Conservation (phyloP, 1,284 basidiomycete genomes). For the Schizophyllum amplum region DNA sequence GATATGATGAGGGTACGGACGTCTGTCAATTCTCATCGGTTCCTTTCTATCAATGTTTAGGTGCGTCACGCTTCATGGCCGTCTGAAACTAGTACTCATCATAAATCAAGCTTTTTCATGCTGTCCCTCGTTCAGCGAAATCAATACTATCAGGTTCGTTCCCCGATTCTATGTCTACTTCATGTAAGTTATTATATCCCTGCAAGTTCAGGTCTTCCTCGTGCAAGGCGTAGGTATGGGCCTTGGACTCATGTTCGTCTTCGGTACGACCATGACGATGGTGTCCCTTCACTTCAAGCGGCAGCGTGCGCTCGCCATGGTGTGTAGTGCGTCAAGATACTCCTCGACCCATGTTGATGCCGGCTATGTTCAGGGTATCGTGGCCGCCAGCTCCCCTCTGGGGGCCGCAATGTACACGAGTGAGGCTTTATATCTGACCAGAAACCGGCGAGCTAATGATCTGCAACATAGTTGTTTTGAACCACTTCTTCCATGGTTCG, state of each 20-base stretch:
- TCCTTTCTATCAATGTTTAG: constrained; percentile 21
- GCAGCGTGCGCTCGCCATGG: constrained; percentile 24
- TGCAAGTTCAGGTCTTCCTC: constrained; percentile 23
- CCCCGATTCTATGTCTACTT: too few relatives aligned
- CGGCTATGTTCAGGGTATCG: constrained; percentile 11
- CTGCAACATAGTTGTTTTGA: constrained; percentile 13
- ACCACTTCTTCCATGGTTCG: constrained; percentile 14
- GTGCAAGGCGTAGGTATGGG: constrained; percentile 27
- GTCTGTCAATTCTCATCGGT: constrained; percentile 19
- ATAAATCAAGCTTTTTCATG: constrained; percentile 19
- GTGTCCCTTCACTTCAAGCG: constrained; percentile 28
- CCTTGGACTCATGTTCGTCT: constrained; percentile 12
- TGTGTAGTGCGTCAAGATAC: background rate
- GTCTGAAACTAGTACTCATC: too few relatives aligned
- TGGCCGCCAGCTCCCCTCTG: constrained; percentile 14
- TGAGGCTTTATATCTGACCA: constrained; percentile 1
- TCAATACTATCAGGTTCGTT: constrained; percentile 25
- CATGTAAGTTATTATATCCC: too few relatives aligned
- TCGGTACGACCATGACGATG: constrained; percentile 19
- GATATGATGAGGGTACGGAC: too few relatives aligned
- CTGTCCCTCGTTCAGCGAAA: constrained; percentile 25
- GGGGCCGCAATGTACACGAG: constrained; percentile 17
- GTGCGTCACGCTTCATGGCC: constrained; percentile 8
- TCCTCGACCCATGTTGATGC: constrained; percentile 3
- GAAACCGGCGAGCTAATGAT: background rate